Evolutionary conservation across 228 moss, liverwort and hornwort genomes (phyloP), one percentile per base, ranked within the genome.

Genomic region (Sphagnum fallax): DNA sequence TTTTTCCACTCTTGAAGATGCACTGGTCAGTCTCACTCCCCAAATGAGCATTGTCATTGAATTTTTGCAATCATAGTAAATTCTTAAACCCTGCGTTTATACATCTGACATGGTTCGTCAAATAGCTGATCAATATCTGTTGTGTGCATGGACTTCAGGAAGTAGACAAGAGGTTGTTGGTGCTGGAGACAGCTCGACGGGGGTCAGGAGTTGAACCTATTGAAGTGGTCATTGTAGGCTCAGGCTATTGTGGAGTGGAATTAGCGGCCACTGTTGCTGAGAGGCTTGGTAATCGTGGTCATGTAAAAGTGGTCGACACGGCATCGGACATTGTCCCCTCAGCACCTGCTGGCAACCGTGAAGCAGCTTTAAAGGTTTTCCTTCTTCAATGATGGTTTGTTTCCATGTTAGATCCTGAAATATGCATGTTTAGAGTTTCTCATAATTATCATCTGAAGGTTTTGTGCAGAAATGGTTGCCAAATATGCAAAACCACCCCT

Each of bases 201-300:
- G 91, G 82, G 68, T 65, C 72, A 16, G 80, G 76, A 63, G 48
- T 74, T 51, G 49, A 76, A 15, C 89, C 86, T 53, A 73, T 89
- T 74, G 82, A 90, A 80, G 84, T 93, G 13, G 82, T 90, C 10
- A 83, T 98, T 67, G 94, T 98, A 11, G 98, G 98, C 52, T 98
- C 98, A 49, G 98, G 98, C 49, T 98, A 98, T 74, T 82, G 81
- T 51, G 98, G 98, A 11, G 75, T 94, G 65, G 94, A 98, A 74
- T 87, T 98, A 18, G 73, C 94, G 79, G 94, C 94, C 47, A 98
- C 98, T 60, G 75, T 98, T 67, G 85, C 98, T 70, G 92, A 94
- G 75, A 82, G 94, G 80, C 81, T 98, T 60, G 92, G 90, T 15
- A 79, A 80, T 52, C 82, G 73, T 75, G 92, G 94, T n/a, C 76